Evolutionary conservation across 1,139 yeast genomes (phyloP).

Genomic region (Debaryomyces sp.): DNA sequence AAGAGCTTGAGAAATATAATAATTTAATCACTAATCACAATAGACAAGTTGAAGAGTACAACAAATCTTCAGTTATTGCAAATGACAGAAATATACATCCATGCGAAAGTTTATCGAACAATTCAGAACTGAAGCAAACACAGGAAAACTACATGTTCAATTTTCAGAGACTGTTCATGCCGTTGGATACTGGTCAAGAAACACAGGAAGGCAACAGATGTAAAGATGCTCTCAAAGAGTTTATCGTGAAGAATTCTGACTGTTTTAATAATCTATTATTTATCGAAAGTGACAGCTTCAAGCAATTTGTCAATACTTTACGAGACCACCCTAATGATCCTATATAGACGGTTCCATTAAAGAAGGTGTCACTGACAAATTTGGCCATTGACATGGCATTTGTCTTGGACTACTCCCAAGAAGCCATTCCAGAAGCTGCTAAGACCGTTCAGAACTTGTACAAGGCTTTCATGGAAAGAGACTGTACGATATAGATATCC

Average conservation of each 20-base stretch:
- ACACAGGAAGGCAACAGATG: constrained; percentile 4
- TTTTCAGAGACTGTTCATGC: not conserved
- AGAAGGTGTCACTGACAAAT: constrained; percentile 78
- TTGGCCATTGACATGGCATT: constrained; percentile 79
- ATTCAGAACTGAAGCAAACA: not conserved
- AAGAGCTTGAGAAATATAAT: constrained; percentile 13
- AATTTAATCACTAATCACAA: constrained; percentile 12
- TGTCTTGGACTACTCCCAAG: constrained; percentile 77
- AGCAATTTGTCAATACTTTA: constrained; percentile 8
- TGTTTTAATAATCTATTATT: constrained; percentile 14
- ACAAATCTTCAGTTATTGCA: constrained; percentile 10
- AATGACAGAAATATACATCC: not conserved
- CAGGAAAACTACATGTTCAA: not conserved
- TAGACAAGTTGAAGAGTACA: constrained; percentile 15
- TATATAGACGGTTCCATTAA: constrained; percentile 55
- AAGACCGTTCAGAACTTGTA: constrained; percentile 83
- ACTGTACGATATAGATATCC: constrained; percentile 35
- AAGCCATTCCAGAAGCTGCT: constrained; percentile 85
- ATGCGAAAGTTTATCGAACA: not conserved
- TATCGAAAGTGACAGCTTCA: constrained; percentile 13
- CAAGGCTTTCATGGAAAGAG: constrained; percentile 85
- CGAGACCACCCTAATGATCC: constrained; percentile 11
- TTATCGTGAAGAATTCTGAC: constrained; percentile 13
- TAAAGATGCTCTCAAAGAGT: constrained; percentile 12
- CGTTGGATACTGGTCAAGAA: not conserved